phyloP scores from a whole-genome alignment of 1,284 basidiomycete species.

The Ceratobasidium sp. region DNA sequence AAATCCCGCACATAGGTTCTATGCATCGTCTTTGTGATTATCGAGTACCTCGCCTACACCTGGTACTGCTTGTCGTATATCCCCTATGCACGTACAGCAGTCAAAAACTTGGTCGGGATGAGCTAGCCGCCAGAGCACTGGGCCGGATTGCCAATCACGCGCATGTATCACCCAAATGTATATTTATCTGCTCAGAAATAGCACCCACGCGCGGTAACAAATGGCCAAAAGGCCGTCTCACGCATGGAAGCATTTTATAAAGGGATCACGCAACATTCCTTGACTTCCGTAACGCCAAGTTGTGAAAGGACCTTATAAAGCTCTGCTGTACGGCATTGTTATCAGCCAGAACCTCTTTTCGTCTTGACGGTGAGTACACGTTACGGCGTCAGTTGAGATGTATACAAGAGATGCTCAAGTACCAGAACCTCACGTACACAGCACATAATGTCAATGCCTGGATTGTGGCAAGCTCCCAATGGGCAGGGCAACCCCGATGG shows the following conservation, averaged over 20 bases:
- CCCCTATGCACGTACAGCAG: slow-evolving; percentile 82
- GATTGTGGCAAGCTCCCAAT: slow-evolving; percentile 34
- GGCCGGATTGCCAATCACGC: slow-evolving; percentile 11
- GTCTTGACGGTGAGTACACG: slow-evolving; percentile 13
- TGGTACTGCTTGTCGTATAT: slow-evolving; percentile 82
- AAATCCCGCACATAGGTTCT: slow-evolving; percentile 54
- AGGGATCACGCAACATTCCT: not conserved
- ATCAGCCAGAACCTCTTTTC: slow-evolving; percentile 17
- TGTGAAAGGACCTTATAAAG: slow-evolving; percentile 5
- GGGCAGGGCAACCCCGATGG: slow-evolving; percentile 32
- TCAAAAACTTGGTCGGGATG: slow-evolving; percentile 69
- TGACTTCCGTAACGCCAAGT: slow-evolving; percentile 38
- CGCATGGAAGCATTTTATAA: not conserved
- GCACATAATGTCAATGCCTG: slow-evolving; percentile 28
- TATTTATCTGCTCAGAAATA: slow-evolving; percentile 42
- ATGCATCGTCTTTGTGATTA: slow-evolving; percentile 79
- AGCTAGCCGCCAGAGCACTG: slow-evolving; percentile 5
- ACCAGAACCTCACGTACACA: not conserved
- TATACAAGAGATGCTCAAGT: slow-evolving; percentile 6
- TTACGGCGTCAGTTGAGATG: slow-evolving; percentile 1
- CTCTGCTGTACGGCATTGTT: slow-evolving; percentile 19
- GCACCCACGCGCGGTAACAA: slow-evolving; percentile 9
- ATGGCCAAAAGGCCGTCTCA: slow-evolving; percentile 25
- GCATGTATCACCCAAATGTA: slow-evolving; percentile 37
- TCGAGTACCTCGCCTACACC: slow-evolving; percentile 85